Percentiles rank a stretch among this genome's conserved stretches.
Evolutionary conservation across 164 flowering plant genomes (phyloP).

Genomic region (Houttuynia cordata): DNA sequence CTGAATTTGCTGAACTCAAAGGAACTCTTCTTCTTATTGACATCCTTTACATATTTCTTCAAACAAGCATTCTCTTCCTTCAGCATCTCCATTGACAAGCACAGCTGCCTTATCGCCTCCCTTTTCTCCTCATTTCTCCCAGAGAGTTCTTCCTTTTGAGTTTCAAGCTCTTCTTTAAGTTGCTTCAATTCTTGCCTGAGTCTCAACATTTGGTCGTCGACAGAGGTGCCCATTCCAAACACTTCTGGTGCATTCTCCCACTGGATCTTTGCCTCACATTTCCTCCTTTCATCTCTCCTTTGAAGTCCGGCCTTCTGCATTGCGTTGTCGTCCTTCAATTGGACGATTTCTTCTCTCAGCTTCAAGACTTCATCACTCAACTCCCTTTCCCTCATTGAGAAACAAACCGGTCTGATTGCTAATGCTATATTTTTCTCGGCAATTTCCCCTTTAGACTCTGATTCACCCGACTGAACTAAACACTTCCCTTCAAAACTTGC

Average conservation of each 20-base stretch:
- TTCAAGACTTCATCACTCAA: slow-evolving; percentile 8
- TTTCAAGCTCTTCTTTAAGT: slow-evolving; percentile 43
- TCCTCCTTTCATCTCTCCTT: neutral
- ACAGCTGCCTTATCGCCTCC: slow-evolving; percentile 74
- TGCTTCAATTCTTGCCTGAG: slow-evolving; percentile 45
- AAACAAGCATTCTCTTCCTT: slow-evolving; percentile 47
- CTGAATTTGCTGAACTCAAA: slow-evolving; percentile 27
- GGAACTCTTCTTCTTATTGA: slow-evolving; percentile 21
- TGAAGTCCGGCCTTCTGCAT: neutral
- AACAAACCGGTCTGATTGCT: neutral
- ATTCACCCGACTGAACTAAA: neutral
- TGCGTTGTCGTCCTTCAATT: neutral
- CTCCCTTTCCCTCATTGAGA: slow-evolving; percentile 4
- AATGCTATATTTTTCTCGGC: neutral
- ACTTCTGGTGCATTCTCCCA: too few species aligned
- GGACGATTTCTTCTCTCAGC: neutral
- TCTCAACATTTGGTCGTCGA: slow-evolving; percentile 13
- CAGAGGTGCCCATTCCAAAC: neutral
- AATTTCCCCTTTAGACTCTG: neutral
- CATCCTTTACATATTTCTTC: slow-evolving; percentile 21
- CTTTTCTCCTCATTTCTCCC: slow-evolving; percentile 88
- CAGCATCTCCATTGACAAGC: slow-evolving; percentile 45
- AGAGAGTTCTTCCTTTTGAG: slow-evolving; percentile 30
- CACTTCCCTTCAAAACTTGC: neutral
- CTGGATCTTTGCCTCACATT: too few species aligned